phyloP scores from a whole-genome alignment of 2,329 filamentous ascomycete genomes.

The Arthrinium puccinioides region DNA sequence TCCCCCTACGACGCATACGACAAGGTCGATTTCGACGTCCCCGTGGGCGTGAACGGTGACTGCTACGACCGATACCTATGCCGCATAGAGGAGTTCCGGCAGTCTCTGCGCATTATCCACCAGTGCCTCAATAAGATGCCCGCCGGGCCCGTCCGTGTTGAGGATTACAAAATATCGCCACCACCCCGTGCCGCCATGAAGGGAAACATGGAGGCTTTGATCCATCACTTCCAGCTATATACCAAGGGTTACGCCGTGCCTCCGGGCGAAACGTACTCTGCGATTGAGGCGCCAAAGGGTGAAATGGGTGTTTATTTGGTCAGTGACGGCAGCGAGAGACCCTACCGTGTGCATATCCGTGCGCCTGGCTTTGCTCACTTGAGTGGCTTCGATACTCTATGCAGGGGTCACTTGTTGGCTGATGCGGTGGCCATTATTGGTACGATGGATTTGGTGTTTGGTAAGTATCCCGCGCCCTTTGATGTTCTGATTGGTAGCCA shows the following conservation, averaged over 20 bases:
- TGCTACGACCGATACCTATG: slow-evolving; percentile 99
- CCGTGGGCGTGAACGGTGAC: slow-evolving; percentile 92
- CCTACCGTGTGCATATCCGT: slow-evolving; percentile 95
- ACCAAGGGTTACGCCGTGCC: slow-evolving; percentile 98
- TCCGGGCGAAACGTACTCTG: slow-evolving; percentile 94
- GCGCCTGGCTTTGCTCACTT: slow-evolving; percentile 95
- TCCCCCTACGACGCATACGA: slow-evolving; percentile 97
- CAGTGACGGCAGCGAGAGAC: slow-evolving; percentile 90
- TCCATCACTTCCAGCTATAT: slow-evolving; percentile 98
- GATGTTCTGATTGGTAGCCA: neutral
- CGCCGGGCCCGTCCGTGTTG: slow-evolving; percentile 82
- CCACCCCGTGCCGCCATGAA: slow-evolving; percentile 98
- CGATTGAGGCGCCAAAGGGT: slow-evolving; percentile 98
- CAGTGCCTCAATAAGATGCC: slow-evolving; percentile 99
- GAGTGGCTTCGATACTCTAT: slow-evolving; percentile 87
- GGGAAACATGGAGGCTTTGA: slow-evolving; percentile 99
- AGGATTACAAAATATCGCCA: slow-evolving; percentile 97
- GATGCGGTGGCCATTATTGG: slow-evolving; percentile 95
- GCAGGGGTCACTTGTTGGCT: slow-evolving; percentile 84
- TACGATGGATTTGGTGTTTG: slow-evolving; percentile 84
- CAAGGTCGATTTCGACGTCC: slow-evolving; percentile 95
- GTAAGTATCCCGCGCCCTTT: slow-evolving; percentile 39
- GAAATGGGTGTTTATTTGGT: slow-evolving; percentile 98
- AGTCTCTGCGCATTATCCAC: slow-evolving; percentile 95
- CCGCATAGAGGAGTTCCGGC: slow-evolving; percentile 99